These are phyloP conservation scores for Neurospora sp. DNA, from an alignment of 2,329 filamentous ascomycete genomes.

Conservation along the genomic window DNA sequence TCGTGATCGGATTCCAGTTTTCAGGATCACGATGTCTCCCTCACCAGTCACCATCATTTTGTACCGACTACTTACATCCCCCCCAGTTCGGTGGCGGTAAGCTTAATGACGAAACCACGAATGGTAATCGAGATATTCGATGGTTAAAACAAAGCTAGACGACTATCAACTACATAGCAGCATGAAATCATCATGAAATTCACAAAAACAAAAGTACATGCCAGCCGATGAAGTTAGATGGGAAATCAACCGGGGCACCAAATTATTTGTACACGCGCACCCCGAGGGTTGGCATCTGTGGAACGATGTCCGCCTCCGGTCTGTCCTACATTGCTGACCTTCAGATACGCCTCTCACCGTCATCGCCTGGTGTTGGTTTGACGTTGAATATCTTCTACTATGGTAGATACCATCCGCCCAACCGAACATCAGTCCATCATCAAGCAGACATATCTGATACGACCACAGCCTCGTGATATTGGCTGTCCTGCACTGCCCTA, in stretches of 20 bases:
- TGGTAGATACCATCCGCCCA: neutral
- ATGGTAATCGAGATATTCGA: neutral
- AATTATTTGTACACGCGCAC: neutral
- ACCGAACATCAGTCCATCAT: neutral
- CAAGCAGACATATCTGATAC: neutral
- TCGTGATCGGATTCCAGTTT: neutral
- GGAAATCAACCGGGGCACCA: neutral
- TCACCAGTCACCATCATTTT: neutral
- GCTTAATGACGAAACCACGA: neutral
- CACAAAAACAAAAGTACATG: neutral
- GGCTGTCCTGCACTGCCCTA: neutral
- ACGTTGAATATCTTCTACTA: neutral
- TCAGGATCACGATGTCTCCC: neutral
- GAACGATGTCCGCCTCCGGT: neutral
- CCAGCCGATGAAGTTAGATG: neutral
- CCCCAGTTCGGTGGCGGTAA: neutral
- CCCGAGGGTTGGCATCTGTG: neutral
- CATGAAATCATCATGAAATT: neutral
- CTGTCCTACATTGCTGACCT: neutral
- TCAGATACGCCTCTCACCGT: neutral
- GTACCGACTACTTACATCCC: neutral
- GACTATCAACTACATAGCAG: neutral
- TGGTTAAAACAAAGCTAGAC: neutral
- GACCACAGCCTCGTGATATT: neutral
- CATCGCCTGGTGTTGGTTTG: neutral